Evolutionary conservation across 2,329 filamentous ascomycete species (phyloP).

Genomic region (Kalmusia sp.): DNA sequence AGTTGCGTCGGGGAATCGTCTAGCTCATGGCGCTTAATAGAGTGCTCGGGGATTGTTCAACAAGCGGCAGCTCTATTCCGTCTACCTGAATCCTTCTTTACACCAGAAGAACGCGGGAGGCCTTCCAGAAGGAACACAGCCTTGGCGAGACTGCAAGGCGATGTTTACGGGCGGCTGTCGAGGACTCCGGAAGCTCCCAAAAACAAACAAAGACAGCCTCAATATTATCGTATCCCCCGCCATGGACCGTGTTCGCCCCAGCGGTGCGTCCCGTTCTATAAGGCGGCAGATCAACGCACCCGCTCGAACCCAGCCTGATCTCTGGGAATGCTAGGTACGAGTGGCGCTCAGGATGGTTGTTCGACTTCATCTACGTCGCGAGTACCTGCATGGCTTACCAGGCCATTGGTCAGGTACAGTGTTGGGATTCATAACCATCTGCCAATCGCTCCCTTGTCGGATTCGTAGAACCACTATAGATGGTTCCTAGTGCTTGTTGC

Average conservation of each 20-base stretch:
- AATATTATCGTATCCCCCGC: background rate
- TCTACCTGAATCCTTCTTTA: background rate
- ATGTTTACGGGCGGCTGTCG: background rate
- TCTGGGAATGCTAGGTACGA: background rate
- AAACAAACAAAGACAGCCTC: background rate
- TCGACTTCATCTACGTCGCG: background rate
- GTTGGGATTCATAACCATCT: background rate
- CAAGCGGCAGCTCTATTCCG: background rate
- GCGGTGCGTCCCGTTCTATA: background rate
- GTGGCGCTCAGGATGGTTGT: constrained; percentile 1
- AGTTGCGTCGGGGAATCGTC: background rate
- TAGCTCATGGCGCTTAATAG: background rate
- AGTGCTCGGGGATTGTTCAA: background rate
- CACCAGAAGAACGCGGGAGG: background rate
- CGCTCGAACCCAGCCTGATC: background rate
- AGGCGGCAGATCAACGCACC: background rate
- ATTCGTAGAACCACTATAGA: constrained; percentile 3
- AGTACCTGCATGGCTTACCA: background rate
- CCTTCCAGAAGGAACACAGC: background rate
- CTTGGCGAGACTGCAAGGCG: background rate
- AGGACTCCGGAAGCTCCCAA: background rate
- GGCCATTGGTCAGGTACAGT: background rate
- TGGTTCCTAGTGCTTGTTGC: constrained; percentile 3
- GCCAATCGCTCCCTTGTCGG: background rate
- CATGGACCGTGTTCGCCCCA: background rate